phyloP scores from a whole-genome alignment of 1,284 basidiomycete genomes.

The Papiliotrema flavescens region DNA sequence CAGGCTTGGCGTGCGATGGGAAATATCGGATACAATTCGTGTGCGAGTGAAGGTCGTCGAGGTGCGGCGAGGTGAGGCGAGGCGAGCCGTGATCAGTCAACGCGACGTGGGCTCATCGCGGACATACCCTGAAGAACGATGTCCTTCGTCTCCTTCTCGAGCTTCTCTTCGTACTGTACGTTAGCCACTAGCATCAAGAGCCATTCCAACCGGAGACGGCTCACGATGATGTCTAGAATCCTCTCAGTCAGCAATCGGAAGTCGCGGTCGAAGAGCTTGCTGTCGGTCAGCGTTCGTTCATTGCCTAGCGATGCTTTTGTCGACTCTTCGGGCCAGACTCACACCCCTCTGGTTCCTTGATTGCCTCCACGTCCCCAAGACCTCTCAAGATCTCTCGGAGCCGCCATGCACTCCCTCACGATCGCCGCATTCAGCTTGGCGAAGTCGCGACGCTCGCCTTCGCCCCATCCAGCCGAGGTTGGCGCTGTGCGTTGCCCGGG shows the following conservation, averaged over 20 bases:
- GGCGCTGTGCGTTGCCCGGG: background rate
- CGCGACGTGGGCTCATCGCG: too few relatives aligned
- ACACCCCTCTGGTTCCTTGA: conserved; percentile 6
- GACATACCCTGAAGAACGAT: background rate
- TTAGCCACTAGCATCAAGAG: background rate
- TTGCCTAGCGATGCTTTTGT: background rate
- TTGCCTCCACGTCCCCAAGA: conserved; percentile 4
- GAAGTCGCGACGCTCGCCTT: background rate
- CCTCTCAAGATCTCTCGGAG: background rate
- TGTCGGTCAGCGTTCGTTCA: background rate
- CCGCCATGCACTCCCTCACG: background rate
- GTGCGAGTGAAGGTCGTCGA: too few relatives aligned
- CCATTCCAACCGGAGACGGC: background rate
- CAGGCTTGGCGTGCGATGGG: too few relatives aligned
- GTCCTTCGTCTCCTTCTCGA: background rate
- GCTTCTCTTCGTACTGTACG: conserved; percentile 2
- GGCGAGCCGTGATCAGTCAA: background rate
- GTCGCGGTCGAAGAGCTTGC: conserved; percentile 3
- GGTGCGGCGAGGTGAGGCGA: background rate
- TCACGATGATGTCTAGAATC: conserved; percentile 3
- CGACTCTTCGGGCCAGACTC: background rate
- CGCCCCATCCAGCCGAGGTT: background rate
- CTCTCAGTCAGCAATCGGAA: background rate
- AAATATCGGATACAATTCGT: too few relatives aligned
- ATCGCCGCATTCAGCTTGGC: background rate